A percentile compares a stretch with the other conserved stretches of the same genome.
Conservation (phyloP, 169 alveolate species). For the Plasmodium malariae region DNA sequence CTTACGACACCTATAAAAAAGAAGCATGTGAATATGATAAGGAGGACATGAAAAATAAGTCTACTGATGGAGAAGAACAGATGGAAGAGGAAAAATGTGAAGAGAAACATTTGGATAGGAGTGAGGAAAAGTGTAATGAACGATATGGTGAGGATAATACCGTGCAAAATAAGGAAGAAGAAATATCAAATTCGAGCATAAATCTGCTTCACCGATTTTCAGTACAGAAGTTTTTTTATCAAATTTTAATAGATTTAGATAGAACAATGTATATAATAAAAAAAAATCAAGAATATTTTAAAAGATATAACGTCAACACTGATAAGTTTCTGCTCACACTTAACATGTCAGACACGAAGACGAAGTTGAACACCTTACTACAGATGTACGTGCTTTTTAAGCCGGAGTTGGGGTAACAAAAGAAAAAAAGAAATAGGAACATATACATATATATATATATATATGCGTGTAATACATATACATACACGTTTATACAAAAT, state of each 20-base stretch:
- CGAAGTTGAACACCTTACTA: slow-evolving; percentile 43
- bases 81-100: not conserved
- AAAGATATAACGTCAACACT: slow-evolving; percentile 1
- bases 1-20: not conserved
- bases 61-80: not conserved
- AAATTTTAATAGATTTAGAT: slow-evolving; percentile 68
- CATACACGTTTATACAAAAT: not conserved
- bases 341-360: slow-evolving; percentile 44
- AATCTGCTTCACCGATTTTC: slow-evolving; percentile 39
- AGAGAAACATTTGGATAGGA: not conserved
- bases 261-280: slow-evolving; percentile 69
- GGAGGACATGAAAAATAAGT: not conserved
- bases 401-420: slow-evolving; percentile 66
- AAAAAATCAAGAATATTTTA: slow-evolving; percentile 59
- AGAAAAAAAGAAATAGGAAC: not conserved
- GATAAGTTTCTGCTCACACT: slow-evolving; percentile 25
- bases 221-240: slow-evolving; percentile 63
- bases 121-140: not conserved
- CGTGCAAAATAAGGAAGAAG: not conserved
- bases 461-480: too few relatives aligned
- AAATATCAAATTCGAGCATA: not conserved
- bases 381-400: slow-evolving; percentile 74
- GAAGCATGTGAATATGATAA: not conserved
- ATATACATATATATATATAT: not conserved
- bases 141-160: not conserved